phyloP scores from a whole-genome alignment of 108 stramenopile genomes.

The Cyclotella choctawhatcheeana region DNA sequence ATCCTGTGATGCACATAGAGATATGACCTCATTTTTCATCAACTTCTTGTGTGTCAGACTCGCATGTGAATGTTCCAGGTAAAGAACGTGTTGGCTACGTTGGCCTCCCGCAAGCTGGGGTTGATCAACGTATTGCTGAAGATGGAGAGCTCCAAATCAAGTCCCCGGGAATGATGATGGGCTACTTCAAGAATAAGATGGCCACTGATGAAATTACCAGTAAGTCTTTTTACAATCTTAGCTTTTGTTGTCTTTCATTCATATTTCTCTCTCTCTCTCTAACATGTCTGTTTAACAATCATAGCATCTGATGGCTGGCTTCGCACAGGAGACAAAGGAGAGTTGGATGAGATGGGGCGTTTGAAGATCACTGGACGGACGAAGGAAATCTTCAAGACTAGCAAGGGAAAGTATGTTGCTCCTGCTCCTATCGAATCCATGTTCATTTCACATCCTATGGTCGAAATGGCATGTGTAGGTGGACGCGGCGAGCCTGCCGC shows the following conservation, averaged over 20 bases:
- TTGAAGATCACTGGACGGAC: slow-evolving; percentile 89
- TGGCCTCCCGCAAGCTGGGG: slow-evolving; percentile 64
- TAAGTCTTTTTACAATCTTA: too few relatives aligned
- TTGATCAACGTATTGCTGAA: slow-evolving; percentile 68
- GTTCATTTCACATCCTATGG: slow-evolving; percentile 53
- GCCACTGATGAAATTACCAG: slow-evolving; percentile 81
- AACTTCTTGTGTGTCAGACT: slow-evolving; percentile 26
- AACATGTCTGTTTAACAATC: too few relatives aligned
- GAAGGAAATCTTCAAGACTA: slow-evolving; percentile 86
- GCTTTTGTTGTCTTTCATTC: too few relatives aligned
- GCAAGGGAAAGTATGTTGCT: slow-evolving; percentile 82
- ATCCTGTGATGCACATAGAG: too few relatives aligned
- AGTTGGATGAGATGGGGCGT: slow-evolving; percentile 71
- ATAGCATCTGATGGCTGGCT: slow-evolving; percentile 85
- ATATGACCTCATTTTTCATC: too few relatives aligned
- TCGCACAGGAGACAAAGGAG: slow-evolving; percentile 86
- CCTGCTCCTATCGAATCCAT: slow-evolving; percentile 79
- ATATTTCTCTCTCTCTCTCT: too few relatives aligned
- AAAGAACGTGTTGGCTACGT: slow-evolving; percentile 67
- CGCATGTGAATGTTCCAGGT: slow-evolving; percentile 58
- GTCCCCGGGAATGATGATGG: slow-evolving; percentile 80
- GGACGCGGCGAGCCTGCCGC: slow-evolving; percentile 70
- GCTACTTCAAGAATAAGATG: slow-evolving; percentile 82
- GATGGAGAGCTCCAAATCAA: slow-evolving; percentile 83
- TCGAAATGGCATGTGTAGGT: slow-evolving; percentile 78